A percentile compares a stretch with the other conserved stretches of the same genome.
phyloP scores from a whole-genome alignment of 768 basidiomycete species.

The Ramaria sp. region DNA sequence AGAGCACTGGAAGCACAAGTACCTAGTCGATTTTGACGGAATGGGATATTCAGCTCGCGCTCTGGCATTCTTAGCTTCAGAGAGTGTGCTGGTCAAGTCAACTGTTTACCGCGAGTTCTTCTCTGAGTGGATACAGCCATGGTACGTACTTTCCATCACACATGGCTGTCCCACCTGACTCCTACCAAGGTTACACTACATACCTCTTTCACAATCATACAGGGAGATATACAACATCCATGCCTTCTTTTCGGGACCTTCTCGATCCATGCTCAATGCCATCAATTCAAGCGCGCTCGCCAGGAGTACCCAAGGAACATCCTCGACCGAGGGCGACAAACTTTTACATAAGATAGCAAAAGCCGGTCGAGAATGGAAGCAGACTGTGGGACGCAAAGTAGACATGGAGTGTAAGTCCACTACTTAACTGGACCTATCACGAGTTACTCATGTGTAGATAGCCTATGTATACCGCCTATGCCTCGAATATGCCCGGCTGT shows the following conservation, averaged over 20 bases:
- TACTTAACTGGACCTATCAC: neutral
- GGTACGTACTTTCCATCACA: slow-evolving; percentile 30
- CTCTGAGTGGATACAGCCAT: slow-evolving; percentile 87
- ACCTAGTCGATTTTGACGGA: slow-evolving; percentile 85
- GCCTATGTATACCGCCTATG: slow-evolving; percentile 83
- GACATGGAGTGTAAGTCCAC: slow-evolving; percentile 81
- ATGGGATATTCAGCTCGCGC: slow-evolving; percentile 93
- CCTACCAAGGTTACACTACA: slow-evolving; percentile 77
- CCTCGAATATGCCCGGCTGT: slow-evolving; percentile 80
- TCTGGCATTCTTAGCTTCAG: slow-evolving; percentile 73
- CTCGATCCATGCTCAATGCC: slow-evolving; percentile 42
- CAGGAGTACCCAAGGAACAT: slow-evolving; percentile 11
- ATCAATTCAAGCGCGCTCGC: slow-evolving; percentile 39
- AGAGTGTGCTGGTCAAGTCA: slow-evolving; percentile 82
- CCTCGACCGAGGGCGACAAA: slow-evolving; percentile 48
- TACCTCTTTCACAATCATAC: slow-evolving; percentile 82
- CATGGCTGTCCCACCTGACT: neutral
- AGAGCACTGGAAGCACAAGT: slow-evolving; percentile 88
- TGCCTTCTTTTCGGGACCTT: slow-evolving; percentile 85
- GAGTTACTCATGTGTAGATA: slow-evolving; percentile 19
- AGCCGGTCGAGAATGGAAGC: slow-evolving; percentile 91
- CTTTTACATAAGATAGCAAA: slow-evolving; percentile 73
- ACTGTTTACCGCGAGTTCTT: slow-evolving; percentile 90
- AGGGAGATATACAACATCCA: slow-evolving; percentile 89
- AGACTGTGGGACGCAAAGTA: slow-evolving; percentile 64